Base-by-base conservation (phyloP, 768 basidiomycete species). In the Lanmaoa rubissima region DNA sequence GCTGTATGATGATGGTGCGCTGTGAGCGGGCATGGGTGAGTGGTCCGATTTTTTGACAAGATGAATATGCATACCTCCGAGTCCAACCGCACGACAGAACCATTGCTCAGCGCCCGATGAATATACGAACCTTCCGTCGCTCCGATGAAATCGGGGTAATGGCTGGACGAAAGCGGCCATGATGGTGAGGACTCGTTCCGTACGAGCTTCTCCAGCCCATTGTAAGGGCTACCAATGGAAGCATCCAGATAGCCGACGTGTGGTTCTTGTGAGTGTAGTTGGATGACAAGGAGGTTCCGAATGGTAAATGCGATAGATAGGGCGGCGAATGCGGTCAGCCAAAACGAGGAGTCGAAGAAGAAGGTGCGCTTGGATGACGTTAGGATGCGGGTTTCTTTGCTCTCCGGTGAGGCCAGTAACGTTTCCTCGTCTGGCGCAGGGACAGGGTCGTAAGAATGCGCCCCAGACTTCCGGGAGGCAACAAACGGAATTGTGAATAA, bases 121-220 rank as follows among this genome's bases (percentile, higher is more conserved):
- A 68, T 13, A 17, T 48, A 10, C 5, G 41, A 3, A 4, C 41
- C 59, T 16, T 62, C 62, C 7, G 58, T 62, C 2, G 58, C 48
- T 19, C 56, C 64, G 6, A 66, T 14, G 39, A 69, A 68, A 52
- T 69, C 65, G 4, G 62, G 62, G n/a, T 61, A 51, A 53, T 58
- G 58, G 13, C 14, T 64, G n/a, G 64, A 62, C 5, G 56, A 56
- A 36, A 68, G 58, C 6, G 67, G 67, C 68, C 67, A 68, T 16
- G 51, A 67, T 16, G 65, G 65, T 5, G 67, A 69, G n/a, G 68
- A 67, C 21, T 55, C 58, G n/a, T 68, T 68, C 14, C 67, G 65
- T 17, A 54, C n/a, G 7, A 68, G 51, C 45, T 46, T 67, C 38
- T 64, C 67, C 26, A 69, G 38, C 7, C 67, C 67, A 8, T 53